Evolutionary conservation across 176 grass and related monocot species (phyloP).

Genomic region (Cenchrus purpureus): DNA sequence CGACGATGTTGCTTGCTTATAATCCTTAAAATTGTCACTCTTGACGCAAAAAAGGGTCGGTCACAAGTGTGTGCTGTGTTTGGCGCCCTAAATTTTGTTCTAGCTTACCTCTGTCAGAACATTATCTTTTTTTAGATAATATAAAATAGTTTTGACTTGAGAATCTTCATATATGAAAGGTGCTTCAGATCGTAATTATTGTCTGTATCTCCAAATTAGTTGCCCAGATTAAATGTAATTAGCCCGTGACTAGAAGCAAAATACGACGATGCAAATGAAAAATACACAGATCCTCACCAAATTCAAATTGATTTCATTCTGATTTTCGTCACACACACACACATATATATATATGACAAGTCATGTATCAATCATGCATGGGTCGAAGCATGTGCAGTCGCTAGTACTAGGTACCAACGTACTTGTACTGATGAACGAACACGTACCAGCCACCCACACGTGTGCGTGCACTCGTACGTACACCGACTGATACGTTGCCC

Average conservation of each 20-base stretch:
- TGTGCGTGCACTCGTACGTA: background rate
- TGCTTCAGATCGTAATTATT: too few relatives aligned
- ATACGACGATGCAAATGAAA: too few relatives aligned
- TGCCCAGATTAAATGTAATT: too few relatives aligned
- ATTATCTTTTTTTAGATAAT: too few relatives aligned
- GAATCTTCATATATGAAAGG: too few relatives aligned
- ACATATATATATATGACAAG: too few relatives aligned
- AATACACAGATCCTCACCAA: too few relatives aligned
- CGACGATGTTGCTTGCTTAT: background rate
- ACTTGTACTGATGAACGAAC: background rate
- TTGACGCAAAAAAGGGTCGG: background rate
- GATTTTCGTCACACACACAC: too few relatives aligned
- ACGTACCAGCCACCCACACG: background rate
- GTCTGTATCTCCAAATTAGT: too few relatives aligned
- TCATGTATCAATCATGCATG: background rate
- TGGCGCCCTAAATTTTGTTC: background rate
- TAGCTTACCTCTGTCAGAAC: background rate
- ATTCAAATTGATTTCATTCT: too few relatives aligned
- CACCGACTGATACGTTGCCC: background rate
- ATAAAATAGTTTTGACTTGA: too few relatives aligned
- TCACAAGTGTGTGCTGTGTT: background rate
- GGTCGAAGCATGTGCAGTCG: background rate
- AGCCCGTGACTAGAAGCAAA: too few relatives aligned
- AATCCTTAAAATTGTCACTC: background rate
- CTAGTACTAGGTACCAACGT: background rate